Evolutionary conservation across 306 rosid genomes (phyloP), one percentile per base, ranked within the genome.

Genomic region (Arachis hypogaea): DNA sequence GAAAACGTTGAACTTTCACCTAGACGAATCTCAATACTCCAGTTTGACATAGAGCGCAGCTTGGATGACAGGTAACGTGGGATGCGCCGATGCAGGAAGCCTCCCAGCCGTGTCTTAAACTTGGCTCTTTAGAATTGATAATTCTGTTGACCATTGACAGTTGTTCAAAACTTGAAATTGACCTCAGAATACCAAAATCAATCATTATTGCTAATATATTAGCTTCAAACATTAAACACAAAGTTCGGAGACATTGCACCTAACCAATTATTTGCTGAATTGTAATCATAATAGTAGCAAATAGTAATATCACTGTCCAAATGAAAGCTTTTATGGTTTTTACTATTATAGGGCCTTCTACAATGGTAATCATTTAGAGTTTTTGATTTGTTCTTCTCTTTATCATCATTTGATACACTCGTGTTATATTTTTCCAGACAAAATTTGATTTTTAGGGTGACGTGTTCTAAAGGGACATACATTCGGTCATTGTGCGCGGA

Each of bases 1-100:
- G 97, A 94, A 84, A 94, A 90, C 80, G 83, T 91, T 41, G 98
- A 94, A 75, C 98, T 94, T 69, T 85, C 98, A 11, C 96, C 98
- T 1, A 84, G 98, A 80, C 90, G 85, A 51, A 89, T 94, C 73
- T 94, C 98, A 74, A 85, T 94, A 61, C 91, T 86, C 90, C 85
- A 85, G 86, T 91, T 94, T 77, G 92, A 91, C 76, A 81, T 88
- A 58, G 95, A 94, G 82, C 97, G 97, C 71, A 94, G 98, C 86
- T 84, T 94, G 80, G 87, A 86, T 70, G 96, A 94, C 80, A 83
- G 98, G 98, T 94, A 84, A 63, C 66, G 51, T 0, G 38, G 38
- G 38, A 33, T 11, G 16, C 33, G 52, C 14, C 14, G 14, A 14
- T 14, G 14, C 14, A 14, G 14, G 14, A 57, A 60, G 52, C 75